Evolutionary conservation across 2,329 filamentous ascomycete genomes (phyloP).

Genomic region (Ophiostoma pallidulum): DNA sequence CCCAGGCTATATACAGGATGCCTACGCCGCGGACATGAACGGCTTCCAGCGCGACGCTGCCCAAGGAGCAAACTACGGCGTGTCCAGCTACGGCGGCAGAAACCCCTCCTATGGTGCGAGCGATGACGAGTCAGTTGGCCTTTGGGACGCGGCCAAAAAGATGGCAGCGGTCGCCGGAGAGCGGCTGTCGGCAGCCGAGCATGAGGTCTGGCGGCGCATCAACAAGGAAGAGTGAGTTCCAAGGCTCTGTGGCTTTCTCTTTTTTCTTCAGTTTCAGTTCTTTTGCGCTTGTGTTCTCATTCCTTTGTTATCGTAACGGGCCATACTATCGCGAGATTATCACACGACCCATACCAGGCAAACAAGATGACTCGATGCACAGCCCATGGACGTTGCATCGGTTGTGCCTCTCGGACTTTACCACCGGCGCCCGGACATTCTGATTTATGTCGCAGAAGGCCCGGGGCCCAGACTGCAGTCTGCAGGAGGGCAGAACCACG

Average conservation of each 20-base stretch:
- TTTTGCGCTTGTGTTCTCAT: too few species aligned
- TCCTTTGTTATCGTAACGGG: too few species aligned
- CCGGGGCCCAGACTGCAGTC: too few species aligned
- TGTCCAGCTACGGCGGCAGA: neutral
- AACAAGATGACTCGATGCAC: too few species aligned
- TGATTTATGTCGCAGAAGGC: too few species aligned
- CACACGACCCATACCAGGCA: neutral
- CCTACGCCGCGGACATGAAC: slow-evolving; percentile 41
- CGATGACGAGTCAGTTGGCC: slow-evolving; percentile 35
- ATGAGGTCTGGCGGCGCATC: slow-evolving; percentile 53
- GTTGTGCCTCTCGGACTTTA: too few species aligned
- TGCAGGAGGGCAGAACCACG: too few species aligned
- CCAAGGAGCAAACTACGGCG: neutral
- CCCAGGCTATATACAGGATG: slow-evolving; percentile 48
- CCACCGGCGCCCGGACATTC: too few species aligned
- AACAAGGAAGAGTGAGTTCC: slow-evolving; percentile 40
- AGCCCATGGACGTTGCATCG: too few species aligned
- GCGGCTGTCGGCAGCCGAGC: slow-evolving; percentile 48
- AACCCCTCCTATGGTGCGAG: slow-evolving; percentile 7
- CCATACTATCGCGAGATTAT: neutral
- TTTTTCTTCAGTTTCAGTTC: neutral
- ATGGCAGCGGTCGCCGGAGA: slow-evolving; percentile 48
- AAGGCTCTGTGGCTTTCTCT: neutral
- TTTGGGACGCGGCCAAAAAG: slow-evolving; percentile 50
- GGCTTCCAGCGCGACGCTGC: slow-evolving; percentile 35